Evolutionary conservation across 129 eudicot genomes (phyloP).

Genomic region (Pulicaria dysenterica): DNA sequence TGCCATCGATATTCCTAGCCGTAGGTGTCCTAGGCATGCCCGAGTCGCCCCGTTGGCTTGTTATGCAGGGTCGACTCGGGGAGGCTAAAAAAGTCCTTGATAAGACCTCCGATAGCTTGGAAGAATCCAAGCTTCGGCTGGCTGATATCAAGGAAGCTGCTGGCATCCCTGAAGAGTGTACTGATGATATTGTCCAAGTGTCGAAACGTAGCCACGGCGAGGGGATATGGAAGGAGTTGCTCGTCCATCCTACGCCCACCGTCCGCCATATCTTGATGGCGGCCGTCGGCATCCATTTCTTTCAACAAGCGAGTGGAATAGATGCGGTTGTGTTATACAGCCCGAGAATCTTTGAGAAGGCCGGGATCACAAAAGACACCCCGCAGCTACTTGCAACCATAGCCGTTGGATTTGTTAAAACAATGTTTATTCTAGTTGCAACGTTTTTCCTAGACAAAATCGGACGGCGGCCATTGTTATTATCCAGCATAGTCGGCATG

Average conservation of each 20-base stretch:
- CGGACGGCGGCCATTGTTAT: conserved; percentile 57
- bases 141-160: conserved; percentile 64
- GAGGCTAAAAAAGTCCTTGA: conserved; percentile 64
- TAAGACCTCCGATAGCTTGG: conserved; percentile 54
- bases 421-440: conserved; percentile 52
- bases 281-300: conserved; percentile 63
- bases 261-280: conserved; percentile 58
- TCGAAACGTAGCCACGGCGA: conserved; percentile 37
- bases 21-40: conserved; percentile 64
- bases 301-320: conserved; percentile 70
- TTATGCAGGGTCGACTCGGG: conserved; percentile 68
- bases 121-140: conserved; percentile 51
- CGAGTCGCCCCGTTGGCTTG: conserved; percentile 84
- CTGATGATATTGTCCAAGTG: conserved; percentile 54
- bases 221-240: conserved; percentile 63
- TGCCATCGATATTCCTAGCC: conserved; percentile 56
- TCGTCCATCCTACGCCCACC: conserved; percentile 58
- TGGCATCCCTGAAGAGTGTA: conserved; percentile 58
- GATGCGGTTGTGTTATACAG: conserved; percentile 69
- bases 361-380: conserved; percentile 44
- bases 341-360: conserved; percentile 50
- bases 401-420: conserved; percentile 63
- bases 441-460: conserved; percentile 51
- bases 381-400: conserved; percentile 56
- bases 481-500: conserved; percentile 57